Evolutionary conservation across 352 stramenopile genomes (phyloP), one percentile per base, ranked within the genome.

Genomic region (Globisporangium iwayamae): DNA sequence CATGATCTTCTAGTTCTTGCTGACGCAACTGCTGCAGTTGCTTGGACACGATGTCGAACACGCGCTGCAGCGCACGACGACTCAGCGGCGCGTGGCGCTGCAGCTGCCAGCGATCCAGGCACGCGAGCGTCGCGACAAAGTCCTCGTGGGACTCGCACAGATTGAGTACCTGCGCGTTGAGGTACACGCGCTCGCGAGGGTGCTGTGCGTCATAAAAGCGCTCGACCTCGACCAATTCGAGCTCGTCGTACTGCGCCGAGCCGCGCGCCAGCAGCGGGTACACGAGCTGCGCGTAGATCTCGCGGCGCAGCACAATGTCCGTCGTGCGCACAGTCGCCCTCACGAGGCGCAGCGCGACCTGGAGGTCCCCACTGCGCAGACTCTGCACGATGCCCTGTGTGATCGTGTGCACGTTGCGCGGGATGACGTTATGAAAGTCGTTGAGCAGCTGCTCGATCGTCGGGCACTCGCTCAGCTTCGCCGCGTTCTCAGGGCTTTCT

Each of bases 121-220:
- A 84, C 39, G 78, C 70, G 3, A 91, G 48, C 73, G 85, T 75
- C 2, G 80, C 87, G 28, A 69, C 73, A 22, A 91, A 62, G 30
- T 91, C 80, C 38, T 86, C 67, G 53, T 85, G 86, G 2, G 78
- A 81, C 46, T 87, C 76, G 47, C 82, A 91, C 22, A 89, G 69
- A 52, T 90, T 88, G n/a, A 91, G 50, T 20, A 91, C 65, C 45
- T 89, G 71, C 11, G 82, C 68, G 57, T 87, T 85, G 38, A 91
- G 53, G 14, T 71, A 50, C 18, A 60, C 57, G 47, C 76, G 76
- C 50, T 79, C 28, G 5, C 63, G 56, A 18, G 71, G 71, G 53
- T 91, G 69, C 58, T 84, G 75, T 18, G 45, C 63, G 52, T 91
- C 76, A 54, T 78, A 91, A n/a, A 79, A 73, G n/a, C 72, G 72